phyloP scores from a whole-genome alignment of 1,284 basidiomycete genomes.

The Sutorius eximius region DNA sequence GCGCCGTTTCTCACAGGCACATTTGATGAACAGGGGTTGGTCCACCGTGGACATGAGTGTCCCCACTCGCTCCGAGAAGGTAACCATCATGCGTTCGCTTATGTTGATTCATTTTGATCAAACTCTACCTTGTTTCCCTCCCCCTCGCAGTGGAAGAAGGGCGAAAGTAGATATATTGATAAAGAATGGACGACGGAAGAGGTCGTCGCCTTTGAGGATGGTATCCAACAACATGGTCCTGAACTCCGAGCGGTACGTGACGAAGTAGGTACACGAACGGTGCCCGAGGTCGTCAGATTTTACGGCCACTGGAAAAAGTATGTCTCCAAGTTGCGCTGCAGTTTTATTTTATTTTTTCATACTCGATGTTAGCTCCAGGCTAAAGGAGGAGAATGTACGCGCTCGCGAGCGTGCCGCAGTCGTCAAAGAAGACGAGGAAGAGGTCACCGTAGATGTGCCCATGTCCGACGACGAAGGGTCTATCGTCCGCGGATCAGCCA shows the following conservation, averaged over 20 bases:
- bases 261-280: slow-evolving; percentile 67
- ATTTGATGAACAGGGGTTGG: slow-evolving; percentile 52
- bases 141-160: slow-evolving; percentile 63
- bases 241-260: slow-evolving; percentile 79
- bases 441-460: slow-evolving; percentile 39
- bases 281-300: slow-evolving; percentile 79
- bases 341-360: slow-evolving; percentile 14
- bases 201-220: slow-evolving; percentile 72
- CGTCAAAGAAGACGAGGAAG: slow-evolving; percentile 43
- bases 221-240: slow-evolving; percentile 67
- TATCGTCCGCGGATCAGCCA: slow-evolving; percentile 55
- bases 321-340: slow-evolving; percentile 17
- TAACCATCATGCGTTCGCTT: slow-evolving; percentile 28
- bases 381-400: slow-evolving; percentile 63
- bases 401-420: slow-evolving; percentile 50
- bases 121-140: slow-evolving; percentile 5
- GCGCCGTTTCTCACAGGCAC: slow-evolving; percentile 65
- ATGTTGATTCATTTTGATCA: slow-evolving; percentile 1
- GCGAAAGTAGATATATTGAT: slow-evolving; percentile 66
- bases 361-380: slow-evolving; percentile 46
- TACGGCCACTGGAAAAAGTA: slow-evolving; percentile 88
- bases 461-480: slow-evolving; percentile 76
- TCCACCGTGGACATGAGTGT: slow-evolving; percentile 62
- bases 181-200: slow-evolving; percentile 74
- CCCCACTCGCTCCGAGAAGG: slow-evolving; percentile 60